Evolutionary conservation across 2,329 filamentous ascomycete species (phyloP).

Genomic region (Boeremia exigua): DNA sequence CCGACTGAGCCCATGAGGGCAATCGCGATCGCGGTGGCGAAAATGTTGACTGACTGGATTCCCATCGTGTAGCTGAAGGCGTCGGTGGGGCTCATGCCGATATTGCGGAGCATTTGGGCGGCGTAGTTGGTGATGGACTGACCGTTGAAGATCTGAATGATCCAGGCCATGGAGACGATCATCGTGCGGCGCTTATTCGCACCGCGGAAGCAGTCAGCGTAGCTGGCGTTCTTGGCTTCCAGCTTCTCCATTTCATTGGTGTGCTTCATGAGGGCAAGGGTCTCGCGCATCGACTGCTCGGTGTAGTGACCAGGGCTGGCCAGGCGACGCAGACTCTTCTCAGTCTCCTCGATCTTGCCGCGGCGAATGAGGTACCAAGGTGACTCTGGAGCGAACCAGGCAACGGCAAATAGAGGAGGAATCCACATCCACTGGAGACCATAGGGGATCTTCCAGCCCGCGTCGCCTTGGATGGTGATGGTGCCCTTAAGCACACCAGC

Average conservation of each 20-base stretch:
- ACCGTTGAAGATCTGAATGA: constrained; percentile 46
- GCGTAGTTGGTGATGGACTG: constrained; percentile 29
- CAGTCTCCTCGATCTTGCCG: constrained; percentile 63
- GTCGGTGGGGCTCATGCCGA: constrained; percentile 45
- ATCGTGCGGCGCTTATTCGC: constrained; percentile 77
- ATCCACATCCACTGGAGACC: constrained; percentile 78
- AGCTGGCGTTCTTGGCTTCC: constrained; percentile 69
- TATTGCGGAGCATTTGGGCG: constrained; percentile 49
- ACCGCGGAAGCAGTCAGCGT: constrained; percentile 81
- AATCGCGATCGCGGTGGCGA: constrained; percentile 78
- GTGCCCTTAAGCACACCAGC: constrained; percentile 67
- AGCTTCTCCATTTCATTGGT: constrained; percentile 78
- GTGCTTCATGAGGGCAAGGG: constrained; percentile 81
- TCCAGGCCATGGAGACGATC: constrained; percentile 60
- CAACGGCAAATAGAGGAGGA: constrained; percentile 65
- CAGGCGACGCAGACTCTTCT: constrained; percentile 62
- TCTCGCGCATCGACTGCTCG: constrained; percentile 54
- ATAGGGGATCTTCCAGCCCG: constrained; percentile 68
- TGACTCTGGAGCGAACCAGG: constrained; percentile 70
- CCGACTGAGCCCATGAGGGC: constrained; percentile 77
- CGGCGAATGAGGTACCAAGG: constrained; percentile 74
- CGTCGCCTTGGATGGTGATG: constrained; percentile 55
- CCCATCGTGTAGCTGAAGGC: constrained; percentile 54
- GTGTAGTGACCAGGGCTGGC: constrained; percentile 65
- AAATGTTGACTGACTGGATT: constrained; percentile 67